phyloP scores from a whole-genome alignment of 805 yeast species.

The Clavispora asparagi region DNA sequence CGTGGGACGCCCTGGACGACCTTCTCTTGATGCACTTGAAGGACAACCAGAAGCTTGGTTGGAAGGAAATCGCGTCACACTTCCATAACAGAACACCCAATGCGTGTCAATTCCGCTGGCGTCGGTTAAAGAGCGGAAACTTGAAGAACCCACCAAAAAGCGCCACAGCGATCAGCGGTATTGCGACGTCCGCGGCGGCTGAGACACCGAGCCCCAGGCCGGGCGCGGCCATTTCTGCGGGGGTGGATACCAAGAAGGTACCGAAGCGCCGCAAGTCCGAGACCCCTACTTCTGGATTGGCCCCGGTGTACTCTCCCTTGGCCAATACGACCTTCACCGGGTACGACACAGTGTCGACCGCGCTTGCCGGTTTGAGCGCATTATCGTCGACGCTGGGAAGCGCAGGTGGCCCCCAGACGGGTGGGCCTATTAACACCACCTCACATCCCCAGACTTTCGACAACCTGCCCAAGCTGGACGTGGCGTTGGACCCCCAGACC shows the following conservation, averaged over 20 bases:
- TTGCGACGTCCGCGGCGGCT: slow-evolving; percentile 5
- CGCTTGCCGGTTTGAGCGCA: slow-evolving; percentile 42
- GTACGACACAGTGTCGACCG: slow-evolving; percentile 36
- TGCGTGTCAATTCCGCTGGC: slow-evolving; percentile 88
- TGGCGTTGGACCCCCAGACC: slow-evolving; percentile 26
- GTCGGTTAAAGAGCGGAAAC: slow-evolving; percentile 50
- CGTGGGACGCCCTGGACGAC: slow-evolving; percentile 46
- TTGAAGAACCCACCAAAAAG: slow-evolving; percentile 34
- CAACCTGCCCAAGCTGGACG: slow-evolving; percentile 23
- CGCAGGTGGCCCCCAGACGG: not conserved
- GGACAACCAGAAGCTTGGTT: slow-evolving; percentile 78
- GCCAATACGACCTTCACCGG: slow-evolving; percentile 34
- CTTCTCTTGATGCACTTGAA: slow-evolving; percentile 51
- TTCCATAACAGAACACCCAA: slow-evolving; percentile 80
- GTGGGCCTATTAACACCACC: slow-evolving; percentile 14
- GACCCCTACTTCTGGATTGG: slow-evolving; percentile 16
- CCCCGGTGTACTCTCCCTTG: slow-evolving; percentile 31
- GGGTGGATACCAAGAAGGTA: slow-evolving; percentile 1
- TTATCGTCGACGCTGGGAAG: slow-evolving; percentile 23
- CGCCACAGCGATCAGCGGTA: slow-evolving; percentile 15
- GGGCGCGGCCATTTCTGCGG: slow-evolving; percentile 2
- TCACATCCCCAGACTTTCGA: slow-evolving; percentile 19
- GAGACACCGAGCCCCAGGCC: slow-evolving; percentile 3
- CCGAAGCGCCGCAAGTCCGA: slow-evolving; percentile 7
- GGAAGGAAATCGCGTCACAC: slow-evolving; percentile 82